Percentiles rank a stretch among this genome's conserved stretches.
Conservation (phyloP, 371 early-diverging fungal species). For the Phascolomyces articulosus region DNA sequence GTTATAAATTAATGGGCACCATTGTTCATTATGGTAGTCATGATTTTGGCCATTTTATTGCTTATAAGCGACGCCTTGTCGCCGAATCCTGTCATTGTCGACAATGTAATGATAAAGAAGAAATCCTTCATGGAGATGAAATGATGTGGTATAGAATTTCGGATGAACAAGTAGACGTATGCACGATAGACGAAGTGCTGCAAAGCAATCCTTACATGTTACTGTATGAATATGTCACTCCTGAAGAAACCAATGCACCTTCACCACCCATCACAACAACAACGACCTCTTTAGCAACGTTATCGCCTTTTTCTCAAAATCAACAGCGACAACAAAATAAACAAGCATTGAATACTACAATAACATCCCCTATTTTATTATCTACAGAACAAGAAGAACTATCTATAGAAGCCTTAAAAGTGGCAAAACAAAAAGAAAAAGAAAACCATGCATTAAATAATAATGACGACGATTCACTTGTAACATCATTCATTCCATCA, state of each 20-base stretch:
- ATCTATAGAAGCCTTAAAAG: conserved; percentile 6
- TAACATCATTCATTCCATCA: background rate
- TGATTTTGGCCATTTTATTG: conserved; percentile 92
- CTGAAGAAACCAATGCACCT: conserved; percentile 45
- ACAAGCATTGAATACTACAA: background rate
- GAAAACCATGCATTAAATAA: background rate
- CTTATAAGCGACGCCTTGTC: conserved; percentile 71
- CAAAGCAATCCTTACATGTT: conserved; percentile 87
- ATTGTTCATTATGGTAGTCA: conserved; percentile 89
- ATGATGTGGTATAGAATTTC: conserved; percentile 76
- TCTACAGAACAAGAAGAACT: too few species aligned
- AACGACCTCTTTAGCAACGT: background rate
- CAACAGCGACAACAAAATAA: background rate
- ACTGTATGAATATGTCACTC: conserved; percentile 55
- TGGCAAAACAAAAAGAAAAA: background rate
- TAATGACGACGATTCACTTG: background rate
- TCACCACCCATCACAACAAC: background rate
- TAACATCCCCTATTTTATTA: too few species aligned
- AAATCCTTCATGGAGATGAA: conserved; percentile 12
- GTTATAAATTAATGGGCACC: conserved; percentile 79
- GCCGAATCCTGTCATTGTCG: conserved; percentile 36
- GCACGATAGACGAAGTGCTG: conserved; percentile 66
- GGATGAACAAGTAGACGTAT: conserved; percentile 81
- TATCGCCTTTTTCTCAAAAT: background rate
- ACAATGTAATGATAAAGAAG: conserved; percentile 9